Base-by-base conservation (phyloP, 2,329 filamentous ascomycete species). In the Penicillium olsonii region DNA sequence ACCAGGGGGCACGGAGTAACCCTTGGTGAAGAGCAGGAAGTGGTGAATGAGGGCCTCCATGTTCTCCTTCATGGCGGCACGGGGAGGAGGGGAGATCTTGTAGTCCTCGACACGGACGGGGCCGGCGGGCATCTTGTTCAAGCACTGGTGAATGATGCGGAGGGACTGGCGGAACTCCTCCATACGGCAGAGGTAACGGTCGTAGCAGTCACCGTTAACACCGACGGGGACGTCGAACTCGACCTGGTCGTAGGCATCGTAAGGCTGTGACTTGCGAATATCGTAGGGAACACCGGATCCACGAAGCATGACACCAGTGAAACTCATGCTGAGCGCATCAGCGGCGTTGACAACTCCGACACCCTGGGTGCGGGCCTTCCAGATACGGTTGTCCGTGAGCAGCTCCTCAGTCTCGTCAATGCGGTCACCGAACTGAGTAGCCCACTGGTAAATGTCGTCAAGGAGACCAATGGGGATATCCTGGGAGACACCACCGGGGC, bases 41-140 rank as follows among this genome's bases (percentile, higher is more conserved):
- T 99, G 94, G 78, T 99, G 94, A 70, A 99, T 99, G 37, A 99
- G 84, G 33, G 94, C 92, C 78, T 99, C 94, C 95, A 99, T 99
- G 80, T 99, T 99, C 84, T 99, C 94, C 84, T 99, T 99, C 94
- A 99, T 99, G 67, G 94, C 94, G 37, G 90, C 82, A 68, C 94
- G 87, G n/a, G 94, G 95, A 55, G 94, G 94, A 18, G 94, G 94
- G 2, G 90, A 88, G 67, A 99, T 84, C 84, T 99, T 99, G 85
- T 97, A 99, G 76, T 99, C 94, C 76, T 99, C 94, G 35, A 96
- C 90, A 62, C 92, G 88, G 69, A 97, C 84, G 44, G 94, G 94
- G 22, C 94, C 94, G 41, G 89, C 82, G 41, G 95, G 92, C 90
- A 99, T 99, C 80, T 99, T 90, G 82, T 99, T 97, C 64, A 99